phyloP scores from a whole-genome alignment of 148 eudicot genomes.

The Camellia granthamiana region DNA sequence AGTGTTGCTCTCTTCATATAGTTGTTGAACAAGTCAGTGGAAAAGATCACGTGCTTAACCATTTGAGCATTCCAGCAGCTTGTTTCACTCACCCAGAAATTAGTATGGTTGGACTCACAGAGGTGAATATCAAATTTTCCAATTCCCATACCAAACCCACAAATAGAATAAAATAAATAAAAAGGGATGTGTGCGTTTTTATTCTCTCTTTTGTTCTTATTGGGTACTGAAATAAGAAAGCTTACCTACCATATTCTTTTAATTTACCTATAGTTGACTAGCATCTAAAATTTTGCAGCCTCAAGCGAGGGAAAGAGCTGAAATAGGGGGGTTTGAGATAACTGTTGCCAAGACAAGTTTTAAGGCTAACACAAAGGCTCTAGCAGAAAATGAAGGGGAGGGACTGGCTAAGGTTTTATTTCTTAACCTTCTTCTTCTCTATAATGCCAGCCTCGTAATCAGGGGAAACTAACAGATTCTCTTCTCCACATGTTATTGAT shows the following conservation, averaged over 20 bases:
- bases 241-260: not conserved
- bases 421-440: not conserved
- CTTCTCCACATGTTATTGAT: not conserved
- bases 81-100: conserved; percentile 96
- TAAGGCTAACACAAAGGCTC: conserved; percentile 90
- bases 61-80: conserved; percentile 83
- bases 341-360: conserved; percentile 83
- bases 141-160: not conserved
- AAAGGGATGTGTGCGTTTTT: not conserved
- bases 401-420: conserved; percentile 80
- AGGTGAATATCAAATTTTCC: conserved; percentile 40
- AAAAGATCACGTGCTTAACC: conserved; percentile 77
- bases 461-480: not conserved
- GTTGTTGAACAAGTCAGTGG: conserved; percentile 89
- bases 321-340: conserved; percentile 74
- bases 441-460: not conserved
- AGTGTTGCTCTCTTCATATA: conserved; percentile 24
- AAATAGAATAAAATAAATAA: not conserved
- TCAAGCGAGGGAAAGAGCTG: conserved; percentile 85
- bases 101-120: conserved; percentile 93
- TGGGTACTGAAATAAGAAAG: no score
- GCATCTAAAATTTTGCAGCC: conserved; percentile 45
- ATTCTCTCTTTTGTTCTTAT: not conserved
- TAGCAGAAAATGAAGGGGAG: conserved; percentile 94
- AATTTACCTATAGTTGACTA: not conserved